Conservation (phyloP, 306 rosid genomes). For the Castanopsis chinensis region DNA sequence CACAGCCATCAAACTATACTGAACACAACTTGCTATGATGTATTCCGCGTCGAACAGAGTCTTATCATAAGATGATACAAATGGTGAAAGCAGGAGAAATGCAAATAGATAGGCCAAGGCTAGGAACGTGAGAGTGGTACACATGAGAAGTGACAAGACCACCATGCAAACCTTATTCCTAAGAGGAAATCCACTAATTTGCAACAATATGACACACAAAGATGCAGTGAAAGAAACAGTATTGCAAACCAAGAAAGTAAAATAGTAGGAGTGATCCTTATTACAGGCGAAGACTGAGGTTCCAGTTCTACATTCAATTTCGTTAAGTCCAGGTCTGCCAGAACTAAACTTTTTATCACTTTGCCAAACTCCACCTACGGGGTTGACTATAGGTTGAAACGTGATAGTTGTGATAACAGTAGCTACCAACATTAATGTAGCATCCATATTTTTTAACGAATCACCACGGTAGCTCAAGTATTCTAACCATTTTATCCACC, state of each 20-base stretch:
- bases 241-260: too few species aligned
- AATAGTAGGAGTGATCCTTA: too few species aligned
- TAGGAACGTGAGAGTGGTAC: neutral
- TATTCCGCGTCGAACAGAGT: too few species aligned
- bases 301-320: too few species aligned
- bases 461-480: too few species aligned
- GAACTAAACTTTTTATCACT: too few species aligned
- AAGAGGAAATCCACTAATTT: constrained; percentile 15
- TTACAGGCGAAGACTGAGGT: too few species aligned
- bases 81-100: fast-evolving
- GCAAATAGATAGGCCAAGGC: neutral
- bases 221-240: neutral
- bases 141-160: constrained; percentile 1
- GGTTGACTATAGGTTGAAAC: constrained; percentile 27
- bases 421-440: constrained; percentile 28
- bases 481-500: too few species aligned
- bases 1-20: too few species aligned
- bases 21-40: neutral
- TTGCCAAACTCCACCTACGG: constrained; percentile 11
- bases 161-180: neutral
- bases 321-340: too few species aligned
- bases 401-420: constrained; percentile 31
- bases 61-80: neutral
- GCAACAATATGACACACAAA: neutral
- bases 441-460: constrained; percentile 22